Evolutionary conservation across 768 basidiomycete genomes (phyloP).

Genomic region (Lanmaoa pseudosensibilis): DNA sequence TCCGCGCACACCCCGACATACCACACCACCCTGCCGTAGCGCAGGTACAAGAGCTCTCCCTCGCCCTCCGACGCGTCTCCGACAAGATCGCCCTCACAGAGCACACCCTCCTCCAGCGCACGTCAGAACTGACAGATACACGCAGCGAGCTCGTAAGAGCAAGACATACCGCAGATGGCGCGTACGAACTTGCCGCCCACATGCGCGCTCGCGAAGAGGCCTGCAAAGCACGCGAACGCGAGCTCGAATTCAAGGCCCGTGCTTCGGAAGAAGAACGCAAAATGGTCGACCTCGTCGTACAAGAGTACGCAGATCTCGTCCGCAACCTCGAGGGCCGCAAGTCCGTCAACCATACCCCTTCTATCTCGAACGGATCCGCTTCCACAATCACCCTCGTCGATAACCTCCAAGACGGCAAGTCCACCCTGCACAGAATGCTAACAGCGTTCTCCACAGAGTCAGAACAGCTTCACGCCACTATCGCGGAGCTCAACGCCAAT

Average conservation of each 20-base stretch:
- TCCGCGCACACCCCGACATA: constrained; percentile 54
- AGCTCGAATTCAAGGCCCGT: constrained; percentile 45
- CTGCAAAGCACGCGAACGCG: constrained; percentile 46
- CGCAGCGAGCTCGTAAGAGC: constrained; percentile 46
- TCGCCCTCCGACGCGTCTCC: constrained; percentile 65
- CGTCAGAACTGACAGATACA: constrained; percentile 44
- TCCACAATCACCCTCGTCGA: constrained; percentile 30
- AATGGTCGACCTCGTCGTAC: constrained; percentile 63
- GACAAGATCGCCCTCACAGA: constrained; percentile 70
- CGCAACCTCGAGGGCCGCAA: constrained; percentile 56
- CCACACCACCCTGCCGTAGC: constrained; percentile 38
- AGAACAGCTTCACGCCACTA: constrained; percentile 45
- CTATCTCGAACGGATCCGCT: constrained; percentile 13
- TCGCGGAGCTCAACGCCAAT: constrained; percentile 43
- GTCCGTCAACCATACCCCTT: constrained; percentile 16
- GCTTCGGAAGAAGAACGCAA: constrained; percentile 56
- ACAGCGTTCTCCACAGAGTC: constrained; percentile 50
- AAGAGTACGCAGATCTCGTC: constrained; percentile 77
- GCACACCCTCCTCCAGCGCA: constrained; percentile 48
- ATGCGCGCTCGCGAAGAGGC: constrained; percentile 58
- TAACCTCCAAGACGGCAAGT: constrained; percentile 49
- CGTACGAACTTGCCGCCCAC: constrained; percentile 55
- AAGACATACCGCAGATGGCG: constrained; percentile 45
- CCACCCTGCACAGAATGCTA: constrained; percentile 47
- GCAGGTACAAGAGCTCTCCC: constrained; percentile 55